These are phyloP conservation scores for Calycina herbarum DNA, from an alignment of 2,329 filamentous ascomycete species.

Conservation along the genomic window DNA sequence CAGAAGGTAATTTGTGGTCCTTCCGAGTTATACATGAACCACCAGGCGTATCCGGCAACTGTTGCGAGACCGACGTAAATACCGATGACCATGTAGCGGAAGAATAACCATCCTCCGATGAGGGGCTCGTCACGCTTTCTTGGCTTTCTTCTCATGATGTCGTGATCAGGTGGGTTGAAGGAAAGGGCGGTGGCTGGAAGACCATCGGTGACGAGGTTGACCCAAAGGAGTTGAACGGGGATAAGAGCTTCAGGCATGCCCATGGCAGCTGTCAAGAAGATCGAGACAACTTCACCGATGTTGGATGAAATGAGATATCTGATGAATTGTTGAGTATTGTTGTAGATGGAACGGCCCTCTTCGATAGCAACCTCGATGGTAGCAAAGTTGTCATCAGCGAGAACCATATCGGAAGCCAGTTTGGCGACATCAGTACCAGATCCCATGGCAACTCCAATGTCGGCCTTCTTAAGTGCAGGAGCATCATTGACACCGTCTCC, in stretches of 20 bases:
- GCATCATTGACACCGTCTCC: conserved; percentile 98
- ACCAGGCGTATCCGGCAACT: conserved; percentile 98
- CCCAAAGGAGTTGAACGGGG: conserved; percentile 96
- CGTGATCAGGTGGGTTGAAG: conserved; percentile 98
- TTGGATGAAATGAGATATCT: conserved; percentile 98
- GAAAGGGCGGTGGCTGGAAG: conserved; percentile 93
- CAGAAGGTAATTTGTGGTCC: conserved; percentile 91
- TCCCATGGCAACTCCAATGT: conserved; percentile 99
- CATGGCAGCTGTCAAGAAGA: conserved; percentile 93
- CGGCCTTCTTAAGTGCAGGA: conserved; percentile 94
- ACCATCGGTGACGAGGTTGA: conserved; percentile 97
- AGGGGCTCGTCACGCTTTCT: conserved; percentile 90
- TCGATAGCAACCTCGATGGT: conserved; percentile 96
- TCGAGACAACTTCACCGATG: conserved; percentile 98
- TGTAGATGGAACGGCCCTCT: conserved; percentile 97
- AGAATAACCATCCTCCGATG: conserved; percentile 94
- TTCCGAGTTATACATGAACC: conserved; percentile 93
- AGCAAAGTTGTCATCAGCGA: conserved; percentile 98
- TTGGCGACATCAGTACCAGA: conserved; percentile 97
- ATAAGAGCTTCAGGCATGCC: conserved; percentile 98
- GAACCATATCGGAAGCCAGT: conserved; percentile 96
- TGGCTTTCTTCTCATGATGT: conserved; percentile 92
- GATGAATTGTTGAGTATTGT: conserved; percentile 99
- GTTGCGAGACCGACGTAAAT: conserved; percentile 93
- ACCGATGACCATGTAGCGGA: conserved; percentile 95